Conservation (phyloP, 1,284 basidiomycete genomes). For the Heliocybe sulcata region DNA sequence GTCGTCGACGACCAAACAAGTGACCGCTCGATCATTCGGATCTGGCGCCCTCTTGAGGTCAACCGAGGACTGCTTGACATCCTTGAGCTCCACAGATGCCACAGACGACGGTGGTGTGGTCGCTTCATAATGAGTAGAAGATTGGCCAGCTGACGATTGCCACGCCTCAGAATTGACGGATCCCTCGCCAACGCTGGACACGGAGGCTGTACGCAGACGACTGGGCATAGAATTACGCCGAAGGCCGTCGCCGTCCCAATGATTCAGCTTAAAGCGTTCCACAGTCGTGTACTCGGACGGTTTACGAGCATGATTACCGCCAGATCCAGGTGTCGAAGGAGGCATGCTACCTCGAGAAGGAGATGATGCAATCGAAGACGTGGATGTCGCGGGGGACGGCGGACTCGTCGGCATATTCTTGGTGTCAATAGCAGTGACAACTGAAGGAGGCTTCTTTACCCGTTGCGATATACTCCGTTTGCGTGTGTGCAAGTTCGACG, state of each 20-base stretch:
- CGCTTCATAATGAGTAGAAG: constrained; percentile 41
- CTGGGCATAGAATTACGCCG: constrained; percentile 86
- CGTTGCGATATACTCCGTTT: constrained; percentile 69
- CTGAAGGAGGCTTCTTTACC: constrained; percentile 71
- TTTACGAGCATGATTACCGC: constrained; percentile 62
- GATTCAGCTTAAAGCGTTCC: constrained; percentile 79
- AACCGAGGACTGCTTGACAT: constrained; percentile 33
- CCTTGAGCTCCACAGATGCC: constrained; percentile 20
- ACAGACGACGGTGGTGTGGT: constrained; percentile 71
- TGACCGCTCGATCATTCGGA: constrained; percentile 73
- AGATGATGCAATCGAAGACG: constrained; percentile 88
- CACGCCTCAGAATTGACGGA: constrained; percentile 66
- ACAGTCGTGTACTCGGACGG: constrained; percentile 82
- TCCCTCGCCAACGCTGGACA: constrained; percentile 71
- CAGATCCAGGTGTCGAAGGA: constrained; percentile 67
- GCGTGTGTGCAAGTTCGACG: constrained; percentile 52
- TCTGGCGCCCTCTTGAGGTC: constrained; percentile 68
- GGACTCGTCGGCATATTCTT: constrained; percentile 59
- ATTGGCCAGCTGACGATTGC: constrained; percentile 50
- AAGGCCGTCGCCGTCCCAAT: constrained; percentile 58
- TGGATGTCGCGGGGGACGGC: constrained; percentile 88
- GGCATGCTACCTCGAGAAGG: constrained; percentile 72
- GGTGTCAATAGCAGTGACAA: constrained; percentile 61
- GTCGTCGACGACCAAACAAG: constrained; percentile 92
- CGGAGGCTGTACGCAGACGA: constrained; percentile 81